Evolutionary conservation across 2,329 filamentous ascomycete species (phyloP), one percentile per base, ranked within the genome.

Genomic region (Clonostachys solani): DNA sequence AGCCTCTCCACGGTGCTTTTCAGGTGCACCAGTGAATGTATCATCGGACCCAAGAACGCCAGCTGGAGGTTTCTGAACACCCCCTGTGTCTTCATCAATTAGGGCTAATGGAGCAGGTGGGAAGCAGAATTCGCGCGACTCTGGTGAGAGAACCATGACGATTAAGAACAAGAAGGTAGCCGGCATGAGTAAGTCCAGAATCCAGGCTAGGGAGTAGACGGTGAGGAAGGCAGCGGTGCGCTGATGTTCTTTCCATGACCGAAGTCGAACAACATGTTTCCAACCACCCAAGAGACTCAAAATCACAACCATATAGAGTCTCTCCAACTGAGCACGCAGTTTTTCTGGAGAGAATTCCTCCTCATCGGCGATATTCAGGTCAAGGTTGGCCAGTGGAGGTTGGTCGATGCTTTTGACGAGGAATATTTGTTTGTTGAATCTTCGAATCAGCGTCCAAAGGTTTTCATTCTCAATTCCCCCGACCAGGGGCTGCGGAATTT

Each of bases 271-370:
- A 51, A 92, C 75, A 50, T 95, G 89, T 57, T 94, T 92, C 50
- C 79, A 78, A 15, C 81, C 77, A 0, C 72, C 75, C 40, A 90
- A 75, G 12, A 90, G 42, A 13, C 83, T 77, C 43, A 92, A 78
- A 8, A 86, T 71, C 1, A 95, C 81, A 0, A 86, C 89, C 77
- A 90, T 91, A 61, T 95, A 95, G 12, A 94, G 69, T 13, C 90
- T 76, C 65, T 95, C 90, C 5, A 94, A 62, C 46, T 87, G 90
- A 3, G 84, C 81, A 12, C 89, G 78, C 41, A 95, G 71, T 67
- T 94, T 94, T 58, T 94, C 89, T 0, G 89, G 89, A 0, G 86
- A 89, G 62, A 94, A 94, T 48, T 92, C 86, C 54, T 94, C 89
- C 46, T 92, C 84, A 37, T 91, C 85, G 5, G 88, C 84, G 47